Evolutionary conservation across 2,329 filamentous ascomycete genomes (phyloP).

Genomic region (Neofusicoccum laricinum): DNA sequence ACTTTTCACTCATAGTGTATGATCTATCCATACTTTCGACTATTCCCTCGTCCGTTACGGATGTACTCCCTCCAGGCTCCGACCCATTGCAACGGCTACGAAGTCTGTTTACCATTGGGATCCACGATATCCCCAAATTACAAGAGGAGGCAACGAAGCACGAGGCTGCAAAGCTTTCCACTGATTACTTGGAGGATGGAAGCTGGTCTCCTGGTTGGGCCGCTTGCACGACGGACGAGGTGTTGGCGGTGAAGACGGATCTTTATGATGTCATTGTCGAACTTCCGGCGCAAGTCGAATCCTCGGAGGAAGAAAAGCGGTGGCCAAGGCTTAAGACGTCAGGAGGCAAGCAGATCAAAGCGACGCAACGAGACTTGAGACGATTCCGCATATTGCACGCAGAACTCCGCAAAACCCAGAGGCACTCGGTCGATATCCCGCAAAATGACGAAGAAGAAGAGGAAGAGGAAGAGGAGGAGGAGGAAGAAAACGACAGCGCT

Average conservation of each 20-base stretch:
- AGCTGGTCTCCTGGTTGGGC: conserved; percentile 67
- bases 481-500: conserved; percentile 38
- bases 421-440: conserved; percentile 24
- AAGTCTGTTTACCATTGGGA: conserved; percentile 87
- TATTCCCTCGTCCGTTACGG: conserved; percentile 70
- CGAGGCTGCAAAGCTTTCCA: conserved; percentile 39
- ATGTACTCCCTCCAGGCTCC: conserved; percentile 63
- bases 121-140: conserved; percentile 85
- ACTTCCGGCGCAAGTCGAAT: conserved; percentile 45
- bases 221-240: conserved; percentile 92
- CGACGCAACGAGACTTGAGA: conserved; percentile 84
- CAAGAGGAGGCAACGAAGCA: conserved; percentile 49
- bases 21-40: conserved; percentile 90
- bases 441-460: conserved; percentile 23
- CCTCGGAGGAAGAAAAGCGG: conserved; percentile 38
- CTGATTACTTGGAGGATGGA: conserved; percentile 40
- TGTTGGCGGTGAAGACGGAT: conserved; percentile 78
- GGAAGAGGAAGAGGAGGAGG: conserved; percentile 30
- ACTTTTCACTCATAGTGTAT: conserved; percentile 63
- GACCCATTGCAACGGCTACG: conserved; percentile 64
- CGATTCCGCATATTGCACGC: conserved; percentile 53
- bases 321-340: conserved; percentile 74
- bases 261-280: conserved; percentile 90
- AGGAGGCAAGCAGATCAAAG: conserved; percentile 66
- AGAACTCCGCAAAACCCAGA: conserved; percentile 33